These are phyloP conservation scores for Ramalina intermedia DNA, from an alignment of 495 filamentous ascomycete genomes.

Conservation along the genomic window DNA sequence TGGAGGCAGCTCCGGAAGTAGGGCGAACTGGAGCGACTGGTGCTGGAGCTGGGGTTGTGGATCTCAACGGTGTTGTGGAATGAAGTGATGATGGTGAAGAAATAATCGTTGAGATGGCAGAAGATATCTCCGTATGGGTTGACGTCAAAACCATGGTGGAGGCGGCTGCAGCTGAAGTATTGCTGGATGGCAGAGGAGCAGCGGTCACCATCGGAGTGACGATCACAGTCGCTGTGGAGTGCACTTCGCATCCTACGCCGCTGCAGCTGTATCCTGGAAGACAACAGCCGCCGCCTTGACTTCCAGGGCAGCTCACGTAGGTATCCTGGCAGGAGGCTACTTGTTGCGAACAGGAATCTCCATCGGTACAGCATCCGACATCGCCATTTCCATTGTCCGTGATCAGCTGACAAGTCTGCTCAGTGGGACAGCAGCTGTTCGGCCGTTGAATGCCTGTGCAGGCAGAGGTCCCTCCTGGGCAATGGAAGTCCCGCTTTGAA, in stretches of 20 bases:
- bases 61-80: slow-evolving; percentile 15
- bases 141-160: slow-evolving; percentile 24
- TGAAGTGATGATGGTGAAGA: slow-evolving; percentile 16
- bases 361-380: slow-evolving; percentile 75
- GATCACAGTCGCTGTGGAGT: slow-evolving; percentile 33
- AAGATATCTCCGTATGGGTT: slow-evolving; percentile 19
- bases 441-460: slow-evolving; percentile 58
- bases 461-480: slow-evolving; percentile 50
- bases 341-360: slow-evolving; percentile 49
- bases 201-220: slow-evolving; percentile 22
- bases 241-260: slow-evolving; percentile 58
- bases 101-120: slow-evolving; percentile 29
- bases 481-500: slow-evolving; percentile 47
- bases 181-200: slow-evolving; percentile 11
- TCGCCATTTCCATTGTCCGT: slow-evolving; percentile 56
- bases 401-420: slow-evolving; percentile 56
- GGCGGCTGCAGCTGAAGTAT: slow-evolving; percentile 16
- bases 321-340: slow-evolving; percentile 49
- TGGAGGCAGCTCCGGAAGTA: slow-evolving; percentile 26
- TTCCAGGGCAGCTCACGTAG: slow-evolving; percentile 52
- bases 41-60: slow-evolving; percentile 19
- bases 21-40: slow-evolving; percentile 34
- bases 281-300: slow-evolving; percentile 75
- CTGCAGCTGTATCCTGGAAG: slow-evolving; percentile 66
- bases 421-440: slow-evolving; percentile 59